Evolutionary conservation across 345 rosid genomes (phyloP).

Genomic region (Salix caprea): DNA sequence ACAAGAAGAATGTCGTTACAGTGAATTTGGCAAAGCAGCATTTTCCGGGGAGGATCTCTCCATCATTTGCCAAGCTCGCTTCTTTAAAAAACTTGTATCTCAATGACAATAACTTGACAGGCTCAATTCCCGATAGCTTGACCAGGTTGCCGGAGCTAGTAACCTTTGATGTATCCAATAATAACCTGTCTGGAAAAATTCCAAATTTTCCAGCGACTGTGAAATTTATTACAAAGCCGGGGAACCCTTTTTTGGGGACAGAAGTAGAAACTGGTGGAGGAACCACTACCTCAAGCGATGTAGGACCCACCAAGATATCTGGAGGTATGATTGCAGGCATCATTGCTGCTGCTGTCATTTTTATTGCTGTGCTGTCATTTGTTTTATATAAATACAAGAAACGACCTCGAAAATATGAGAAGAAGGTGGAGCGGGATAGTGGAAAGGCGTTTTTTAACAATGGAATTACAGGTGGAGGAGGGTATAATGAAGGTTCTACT

Average conservation of each 20-base stretch:
- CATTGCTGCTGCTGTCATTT: conserved; percentile 9
- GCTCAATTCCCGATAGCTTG: conserved; percentile 58
- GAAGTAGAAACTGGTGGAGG: background rate
- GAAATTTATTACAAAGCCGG: conserved; percentile 3
- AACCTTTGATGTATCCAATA: conserved; percentile 14
- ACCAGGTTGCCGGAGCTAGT: conserved; percentile 30
- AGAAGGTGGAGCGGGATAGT: background rate
- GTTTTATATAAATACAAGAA: conserved; percentile 14
- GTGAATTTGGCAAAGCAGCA: conserved; percentile 52
- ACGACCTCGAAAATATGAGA: conserved; percentile 2
- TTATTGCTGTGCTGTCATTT: conserved; percentile 9
- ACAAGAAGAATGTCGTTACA: conserved; percentile 28
- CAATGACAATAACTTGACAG: conserved; percentile 57
- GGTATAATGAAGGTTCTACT: background rate
- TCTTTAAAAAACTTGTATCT: conserved; percentile 46
- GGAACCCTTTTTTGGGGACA: conserved; percentile 8
- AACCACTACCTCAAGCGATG: background rate
- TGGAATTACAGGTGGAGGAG: conserved; percentile 1
- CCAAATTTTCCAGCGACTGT: background rate
- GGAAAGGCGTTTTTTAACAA: background rate
- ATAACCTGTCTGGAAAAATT: conserved; percentile 12
- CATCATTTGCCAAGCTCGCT: conserved; percentile 53
- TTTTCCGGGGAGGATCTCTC: conserved; percentile 59
- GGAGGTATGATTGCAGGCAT: conserved; percentile 22
- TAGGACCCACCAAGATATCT: background rate